phyloP scores from a whole-genome alignment of 2,329 filamentous ascomycete genomes.

The Verticillium klebahnii region DNA sequence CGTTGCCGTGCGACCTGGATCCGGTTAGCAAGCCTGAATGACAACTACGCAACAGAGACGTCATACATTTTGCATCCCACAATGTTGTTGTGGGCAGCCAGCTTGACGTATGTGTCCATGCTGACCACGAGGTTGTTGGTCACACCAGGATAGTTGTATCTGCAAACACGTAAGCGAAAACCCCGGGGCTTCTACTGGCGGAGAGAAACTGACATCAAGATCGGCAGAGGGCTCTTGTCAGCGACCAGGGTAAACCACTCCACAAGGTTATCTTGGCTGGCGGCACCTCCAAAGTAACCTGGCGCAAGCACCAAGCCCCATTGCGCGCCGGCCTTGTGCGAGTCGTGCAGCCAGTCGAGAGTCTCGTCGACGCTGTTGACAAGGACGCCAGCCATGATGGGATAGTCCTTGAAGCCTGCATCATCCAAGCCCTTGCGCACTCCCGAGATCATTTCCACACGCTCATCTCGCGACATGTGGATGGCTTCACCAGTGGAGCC shows the following conservation, averaged over 20 bases:
- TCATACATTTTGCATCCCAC: constrained; percentile 59
- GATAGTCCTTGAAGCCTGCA: constrained; percentile 52
- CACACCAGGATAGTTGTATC: constrained; percentile 58
- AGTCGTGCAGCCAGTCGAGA: constrained; percentile 50
- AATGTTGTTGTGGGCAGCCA: constrained; percentile 60
- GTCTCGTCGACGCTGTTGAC: constrained; percentile 51
- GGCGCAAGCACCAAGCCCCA: constrained; percentile 61
- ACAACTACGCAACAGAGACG: neutral
- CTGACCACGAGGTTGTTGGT: constrained; percentile 58
- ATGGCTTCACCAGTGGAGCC: constrained; percentile 62
- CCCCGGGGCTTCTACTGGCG: neutral
- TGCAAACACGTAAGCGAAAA: constrained; percentile 11
- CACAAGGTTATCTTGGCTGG: constrained; percentile 52
- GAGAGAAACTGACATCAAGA: constrained; percentile 47
- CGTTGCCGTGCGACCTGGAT: constrained; percentile 53
- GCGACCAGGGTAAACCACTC: constrained; percentile 60
- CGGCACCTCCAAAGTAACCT: constrained; percentile 59
- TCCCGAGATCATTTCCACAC: constrained; percentile 46
- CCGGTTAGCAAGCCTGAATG: neutral
- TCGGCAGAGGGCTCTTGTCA: constrained; percentile 52
- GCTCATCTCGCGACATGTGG: constrained; percentile 52
- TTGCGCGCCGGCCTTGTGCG: constrained; percentile 52
- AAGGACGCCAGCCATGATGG: constrained; percentile 48
- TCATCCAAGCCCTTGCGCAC: constrained; percentile 50
- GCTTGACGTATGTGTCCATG: constrained; percentile 50